Conservation (phyloP, 805 yeast species). For the Saccharomycopsis synnaedendra region DNA sequence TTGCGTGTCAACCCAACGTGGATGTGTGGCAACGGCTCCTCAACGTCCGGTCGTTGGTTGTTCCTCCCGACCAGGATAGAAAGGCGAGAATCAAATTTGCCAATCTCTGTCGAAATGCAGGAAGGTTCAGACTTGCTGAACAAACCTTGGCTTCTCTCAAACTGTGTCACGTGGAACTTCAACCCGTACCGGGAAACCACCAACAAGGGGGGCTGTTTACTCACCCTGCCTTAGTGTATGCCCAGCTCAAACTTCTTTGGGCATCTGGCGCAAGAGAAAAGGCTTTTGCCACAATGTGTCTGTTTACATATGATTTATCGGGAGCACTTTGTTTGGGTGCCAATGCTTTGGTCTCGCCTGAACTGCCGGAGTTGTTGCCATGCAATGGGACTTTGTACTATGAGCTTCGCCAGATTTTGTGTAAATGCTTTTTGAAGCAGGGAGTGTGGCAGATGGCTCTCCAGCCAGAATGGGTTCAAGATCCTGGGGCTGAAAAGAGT, state of each 20-base stretch:
- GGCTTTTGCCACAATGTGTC: conserved; percentile 76
- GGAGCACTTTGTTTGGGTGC: conserved; percentile 80
- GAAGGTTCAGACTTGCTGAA: conserved; percentile 85
- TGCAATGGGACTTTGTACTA: conserved; percentile 31
- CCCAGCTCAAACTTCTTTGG: conserved; percentile 96
- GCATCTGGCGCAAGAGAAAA: conserved; percentile 82
- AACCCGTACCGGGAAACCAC: conserved; percentile 9
- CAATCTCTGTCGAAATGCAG: conserved; percentile 87
- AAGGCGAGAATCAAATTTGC: conserved; percentile 98
- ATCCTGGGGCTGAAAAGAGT: conserved; percentile 57
- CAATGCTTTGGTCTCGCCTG: conserved; percentile 78
- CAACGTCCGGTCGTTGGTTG: conserved; percentile 84
- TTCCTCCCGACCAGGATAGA: conserved; percentile 93
- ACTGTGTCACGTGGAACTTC: conserved; percentile 7
- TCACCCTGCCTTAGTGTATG: conserved; percentile 69
- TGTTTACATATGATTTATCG: conserved; percentile 84
- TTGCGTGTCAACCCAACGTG: conserved; percentile 93
- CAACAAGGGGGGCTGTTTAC: conserved; percentile 57
- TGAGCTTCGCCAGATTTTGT: conserved; percentile 73
- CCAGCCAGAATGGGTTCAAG: conserved; percentile 69
- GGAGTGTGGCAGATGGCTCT: conserved; percentile 96
- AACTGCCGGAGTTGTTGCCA: conserved; percentile 68
- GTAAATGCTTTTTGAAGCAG: conserved; percentile 91
- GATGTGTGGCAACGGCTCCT: conserved; percentile 98
- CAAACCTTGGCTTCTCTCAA: conserved; percentile 72